Evolutionary conservation across 768 basidiomycete genomes (phyloP).

Genomic region (Boletus subparvulus): DNA sequence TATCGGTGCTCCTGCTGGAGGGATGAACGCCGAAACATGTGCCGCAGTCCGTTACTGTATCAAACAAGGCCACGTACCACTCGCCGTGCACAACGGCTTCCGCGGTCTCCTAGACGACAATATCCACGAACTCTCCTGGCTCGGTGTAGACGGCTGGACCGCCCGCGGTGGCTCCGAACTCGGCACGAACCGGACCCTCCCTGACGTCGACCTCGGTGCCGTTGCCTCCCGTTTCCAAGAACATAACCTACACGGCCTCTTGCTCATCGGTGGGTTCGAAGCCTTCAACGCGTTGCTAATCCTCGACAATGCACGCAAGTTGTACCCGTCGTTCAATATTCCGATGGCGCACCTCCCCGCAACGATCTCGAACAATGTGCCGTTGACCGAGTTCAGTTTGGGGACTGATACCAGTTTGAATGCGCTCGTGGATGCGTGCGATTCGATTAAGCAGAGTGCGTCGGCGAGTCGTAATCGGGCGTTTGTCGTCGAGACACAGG

Average conservation of each 20-base stretch:
- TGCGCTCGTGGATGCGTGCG: conserved; percentile 94
- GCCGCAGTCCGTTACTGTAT: conserved; percentile 92
- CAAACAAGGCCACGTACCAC: conserved; percentile 87
- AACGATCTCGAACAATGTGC: conserved; percentile 97
- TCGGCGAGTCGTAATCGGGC: conserved; percentile 94
- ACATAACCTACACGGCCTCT: conserved; percentile 70
- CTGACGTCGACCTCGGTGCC: conserved; percentile 82
- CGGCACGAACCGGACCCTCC: conserved; percentile 90
- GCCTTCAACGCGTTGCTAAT: conserved; percentile 79
- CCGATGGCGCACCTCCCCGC: conserved; percentile 96
- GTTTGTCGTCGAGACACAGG: conserved; percentile 98
- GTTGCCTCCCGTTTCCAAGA: conserved; percentile 92
- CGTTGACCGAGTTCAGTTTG: conserved; percentile 92
- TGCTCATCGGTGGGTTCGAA: conserved; percentile 97
- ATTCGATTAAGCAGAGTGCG: conserved; percentile 98
- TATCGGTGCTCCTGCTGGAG: conserved; percentile 95
- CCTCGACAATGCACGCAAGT: conserved; percentile 74
- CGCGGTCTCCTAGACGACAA: conserved; percentile 90
- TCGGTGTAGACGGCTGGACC: conserved; percentile 96
- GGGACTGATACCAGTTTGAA: conserved; percentile 98
- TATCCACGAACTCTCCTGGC: conserved; percentile 86
- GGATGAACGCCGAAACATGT: conserved; percentile 98
- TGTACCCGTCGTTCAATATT: conserved; percentile 91
- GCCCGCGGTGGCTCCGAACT: conserved; percentile 96
- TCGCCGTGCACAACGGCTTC: conserved; percentile 95